Conservation (phyloP, 2,329 filamentous ascomycete species). For the Orbilia javanica region DNA sequence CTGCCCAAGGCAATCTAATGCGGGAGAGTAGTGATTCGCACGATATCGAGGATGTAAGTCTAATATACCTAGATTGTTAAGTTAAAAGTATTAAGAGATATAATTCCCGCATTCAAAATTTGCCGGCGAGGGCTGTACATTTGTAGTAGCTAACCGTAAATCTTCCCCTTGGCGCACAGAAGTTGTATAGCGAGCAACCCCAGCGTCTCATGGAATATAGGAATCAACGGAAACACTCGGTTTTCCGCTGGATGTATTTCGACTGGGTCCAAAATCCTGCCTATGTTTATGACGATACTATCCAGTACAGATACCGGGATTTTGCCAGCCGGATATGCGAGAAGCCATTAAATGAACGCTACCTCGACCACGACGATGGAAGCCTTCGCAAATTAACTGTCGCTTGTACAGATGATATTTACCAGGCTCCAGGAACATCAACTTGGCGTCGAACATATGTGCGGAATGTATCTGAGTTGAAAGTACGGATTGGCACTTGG, state of each 20-base stretch:
- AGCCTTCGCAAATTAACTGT: slow-evolving; percentile 58
- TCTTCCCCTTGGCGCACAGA: background rate
- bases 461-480: slow-evolving; percentile 29
- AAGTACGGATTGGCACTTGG: slow-evolving; percentile 59
- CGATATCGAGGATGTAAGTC: background rate
- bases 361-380: slow-evolving; percentile 57
- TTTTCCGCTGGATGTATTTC: background rate
- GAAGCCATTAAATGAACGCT: slow-evolving; percentile 49
- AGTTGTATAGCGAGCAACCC: background rate
- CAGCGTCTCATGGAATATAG: background rate
- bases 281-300: slow-evolving; percentile 5
- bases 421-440: slow-evolving; percentile 11
- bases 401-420: slow-evolving; percentile 56
- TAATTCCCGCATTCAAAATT: too few species aligned
- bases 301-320: slow-evolving; percentile 53
- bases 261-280: background rate
- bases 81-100: too few species aligned
- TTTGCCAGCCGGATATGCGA: slow-evolving; percentile 48
- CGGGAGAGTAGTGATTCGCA: background rate
- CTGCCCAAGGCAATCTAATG: background rate
- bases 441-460: slow-evolving; percentile 60
- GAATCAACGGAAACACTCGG: background rate
- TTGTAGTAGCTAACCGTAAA: background rate
- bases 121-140: too few species aligned
- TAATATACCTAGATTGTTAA: too few species aligned